These are phyloP conservation scores for Ammopiptanthus mongolicus DNA, from an alignment of 306 rosid genomes.

Conservation along the genomic window DNA sequence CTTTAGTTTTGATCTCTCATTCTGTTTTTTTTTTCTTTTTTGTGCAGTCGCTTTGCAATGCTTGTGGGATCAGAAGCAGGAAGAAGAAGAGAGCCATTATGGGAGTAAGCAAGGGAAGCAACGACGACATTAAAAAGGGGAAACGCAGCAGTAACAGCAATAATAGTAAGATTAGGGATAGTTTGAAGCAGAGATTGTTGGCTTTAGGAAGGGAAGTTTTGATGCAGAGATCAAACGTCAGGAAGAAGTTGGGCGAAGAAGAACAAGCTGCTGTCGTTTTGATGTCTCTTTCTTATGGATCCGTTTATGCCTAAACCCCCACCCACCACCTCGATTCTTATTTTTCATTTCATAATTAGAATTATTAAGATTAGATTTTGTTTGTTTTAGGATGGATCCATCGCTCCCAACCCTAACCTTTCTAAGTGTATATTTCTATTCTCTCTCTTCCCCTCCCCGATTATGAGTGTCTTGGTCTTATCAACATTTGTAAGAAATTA, in stretches of 20 bases:
- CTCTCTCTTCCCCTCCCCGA: not conserved
- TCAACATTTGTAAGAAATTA: conserved; percentile 54
- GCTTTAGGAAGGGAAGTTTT: conserved; percentile 69
- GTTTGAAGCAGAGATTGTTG: conserved; percentile 53
- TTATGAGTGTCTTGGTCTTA: not conserved
- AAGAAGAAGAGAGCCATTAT: conserved; percentile 85
- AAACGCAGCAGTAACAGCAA: conserved; percentile 24
- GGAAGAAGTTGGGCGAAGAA: conserved; percentile 78
- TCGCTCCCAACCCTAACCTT: not conserved
- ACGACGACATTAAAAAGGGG: conserved; percentile 38
- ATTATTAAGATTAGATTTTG: conserved; percentile 16
- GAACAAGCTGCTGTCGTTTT: conserved; percentile 89
- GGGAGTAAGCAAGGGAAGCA: conserved; percentile 57
- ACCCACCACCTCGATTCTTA: not conserved
- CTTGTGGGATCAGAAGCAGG: conserved; percentile 97
- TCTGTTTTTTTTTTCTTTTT: not conserved
- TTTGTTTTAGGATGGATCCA: not conserved
- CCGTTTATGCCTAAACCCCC: conserved; percentile 54
- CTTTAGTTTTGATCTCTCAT: not conserved
- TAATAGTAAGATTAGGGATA: conserved; percentile 40
- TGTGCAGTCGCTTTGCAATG: conserved; percentile 82
- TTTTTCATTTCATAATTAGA: not conserved
- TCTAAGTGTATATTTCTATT: conserved; percentile 37
- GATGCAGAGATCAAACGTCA: conserved; percentile 70
- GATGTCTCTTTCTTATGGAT: conserved; percentile 92